These are phyloP conservation scores for Colletotrichum musicola DNA, from an alignment of 2,329 filamentous ascomycete species.

Conservation along the genomic window DNA sequence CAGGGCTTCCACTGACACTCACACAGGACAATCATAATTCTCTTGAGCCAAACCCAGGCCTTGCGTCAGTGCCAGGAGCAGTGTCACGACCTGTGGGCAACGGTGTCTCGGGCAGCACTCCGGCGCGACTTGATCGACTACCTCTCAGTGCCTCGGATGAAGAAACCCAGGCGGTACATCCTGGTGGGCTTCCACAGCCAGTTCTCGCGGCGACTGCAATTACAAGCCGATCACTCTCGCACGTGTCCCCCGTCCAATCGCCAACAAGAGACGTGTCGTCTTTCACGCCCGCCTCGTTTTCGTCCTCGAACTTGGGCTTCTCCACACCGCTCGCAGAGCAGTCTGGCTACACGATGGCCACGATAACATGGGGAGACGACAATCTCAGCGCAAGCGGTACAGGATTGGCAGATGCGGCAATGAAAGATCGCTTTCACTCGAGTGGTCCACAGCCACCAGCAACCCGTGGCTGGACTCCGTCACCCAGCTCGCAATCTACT, in stretches of 20 bases:
- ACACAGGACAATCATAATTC: background rate
- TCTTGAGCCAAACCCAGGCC: background rate
- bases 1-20: background rate
- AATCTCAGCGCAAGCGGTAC: no score
- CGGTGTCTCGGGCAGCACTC: background rate
- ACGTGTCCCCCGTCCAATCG: background rate
- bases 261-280: background rate
- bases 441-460: no score
- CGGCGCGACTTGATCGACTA: background rate
- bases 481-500: no score
- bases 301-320: background rate
- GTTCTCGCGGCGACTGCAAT: background rate
- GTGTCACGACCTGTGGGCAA: background rate
- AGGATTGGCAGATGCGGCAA: no score
- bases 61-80: background rate
- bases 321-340: background rate
- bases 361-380: no score
- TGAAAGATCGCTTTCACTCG: no score
- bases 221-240: background rate
- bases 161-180: background rate
- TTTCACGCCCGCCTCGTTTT: background rate
- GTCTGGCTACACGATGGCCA: no score
- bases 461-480: no score
- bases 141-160: background rate
- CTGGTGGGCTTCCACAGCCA: background rate